Evolutionary conservation across 75 land plant genomes (phyloP).

Genomic region (Larix kaempferi): DNA sequence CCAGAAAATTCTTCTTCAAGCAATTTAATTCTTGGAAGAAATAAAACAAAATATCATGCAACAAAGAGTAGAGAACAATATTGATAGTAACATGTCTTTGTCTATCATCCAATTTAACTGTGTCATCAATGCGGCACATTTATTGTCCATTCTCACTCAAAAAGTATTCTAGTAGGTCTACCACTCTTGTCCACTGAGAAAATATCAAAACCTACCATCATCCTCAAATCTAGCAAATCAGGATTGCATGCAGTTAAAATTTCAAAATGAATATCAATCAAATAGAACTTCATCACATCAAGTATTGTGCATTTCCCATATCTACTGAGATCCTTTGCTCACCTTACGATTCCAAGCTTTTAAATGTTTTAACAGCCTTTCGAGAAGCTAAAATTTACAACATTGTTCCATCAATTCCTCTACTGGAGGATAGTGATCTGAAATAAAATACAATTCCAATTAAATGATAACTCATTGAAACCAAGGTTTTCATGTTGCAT

Average conservation of each 20-base stretch:
- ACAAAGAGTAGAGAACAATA: no score
- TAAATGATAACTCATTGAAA: background rate
- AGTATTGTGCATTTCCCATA: background rate
- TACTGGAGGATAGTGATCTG: conserved; percentile 80
- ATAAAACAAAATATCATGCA: no score
- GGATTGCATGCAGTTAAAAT: no score
- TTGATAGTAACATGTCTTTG: no score
- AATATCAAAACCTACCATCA: conserved; percentile 72
- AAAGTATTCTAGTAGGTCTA: conserved; percentile 85
- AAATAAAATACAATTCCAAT: background rate
- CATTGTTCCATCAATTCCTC: no score
- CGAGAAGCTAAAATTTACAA: conserved; percentile 84
- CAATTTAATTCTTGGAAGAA: no score
- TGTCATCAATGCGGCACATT: conserved; percentile 86
- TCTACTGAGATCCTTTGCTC: background rate
- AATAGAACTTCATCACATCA: background rate
- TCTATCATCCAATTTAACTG: no score
- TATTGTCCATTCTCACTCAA: conserved; percentile 66
- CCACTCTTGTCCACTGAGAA: conserved; percentile 81
- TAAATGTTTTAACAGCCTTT: conserved; percentile 40
- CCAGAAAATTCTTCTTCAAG: no score
- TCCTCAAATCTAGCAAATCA: no score
- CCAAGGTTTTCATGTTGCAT: no score
- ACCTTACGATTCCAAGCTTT: conserved; percentile 36
- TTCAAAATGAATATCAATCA: background rate